Evolutionary conservation across 306 rosid genomes (phyloP), one percentile per base, ranked within the genome.

Genomic region (Amphicarpaea edgeworthii): DNA sequence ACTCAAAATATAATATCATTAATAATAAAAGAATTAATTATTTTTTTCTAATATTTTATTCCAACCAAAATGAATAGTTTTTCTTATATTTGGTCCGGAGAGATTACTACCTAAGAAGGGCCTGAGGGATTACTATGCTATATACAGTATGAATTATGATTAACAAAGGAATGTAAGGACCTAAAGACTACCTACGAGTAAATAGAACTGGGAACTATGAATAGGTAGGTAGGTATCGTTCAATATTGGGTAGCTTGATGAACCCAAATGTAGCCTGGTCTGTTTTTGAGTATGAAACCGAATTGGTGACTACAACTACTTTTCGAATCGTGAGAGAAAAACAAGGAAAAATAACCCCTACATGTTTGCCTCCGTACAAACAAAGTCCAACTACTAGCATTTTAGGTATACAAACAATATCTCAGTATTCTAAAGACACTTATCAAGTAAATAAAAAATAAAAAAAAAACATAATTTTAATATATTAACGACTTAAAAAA

Each of bases 291-390:
- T 23, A 10, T 12, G 61, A 38, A 62, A 34, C 41, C 3, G n/a
- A 34, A 12, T 59, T 3, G 17, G 49, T 8, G 9, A 17, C 24
- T n/a, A 3, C 46, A 32, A 17, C 15, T 32, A 2, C 5, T 53
- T 43, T 9, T 5, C 7, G 1, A 30, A 43, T 75, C 28, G 30
- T 16, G n/a, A 26, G 5, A 21, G 19, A 59, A 59, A 28, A 32
- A 15, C 8, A 28, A 72, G 32, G 7, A 10, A 20, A 20, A 15
- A 21, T 1, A 50, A 32, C 9, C 28, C 19, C 73, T 2, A 21
- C 8, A 55, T 37, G 63, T 49, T 63, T 75, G 51, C 54, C 19
- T 34, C 42, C 54, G 54, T 38, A 75, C 79, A 41, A 50, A 47
- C 72, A 49, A 47, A 61, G 21, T 61, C 3, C 26, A 23, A n/a